phyloP scores from a whole-genome alignment of 495 filamentous ascomycete species.

The Trichoderma gamsii region DNA sequence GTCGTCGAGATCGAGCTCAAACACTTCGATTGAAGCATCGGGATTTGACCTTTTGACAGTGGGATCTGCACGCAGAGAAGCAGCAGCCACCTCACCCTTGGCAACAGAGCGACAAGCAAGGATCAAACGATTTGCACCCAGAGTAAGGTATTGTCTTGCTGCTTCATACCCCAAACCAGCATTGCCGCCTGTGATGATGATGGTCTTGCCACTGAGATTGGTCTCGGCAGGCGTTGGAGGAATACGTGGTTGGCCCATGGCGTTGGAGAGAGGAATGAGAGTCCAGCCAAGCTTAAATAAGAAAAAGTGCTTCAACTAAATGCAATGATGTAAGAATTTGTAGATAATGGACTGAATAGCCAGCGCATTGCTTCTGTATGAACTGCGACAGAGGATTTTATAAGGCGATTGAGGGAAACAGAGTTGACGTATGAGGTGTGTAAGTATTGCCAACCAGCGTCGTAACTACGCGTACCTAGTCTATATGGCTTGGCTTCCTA shows the following conservation, averaged over 20 bases:
- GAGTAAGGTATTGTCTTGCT: slow-evolving; percentile 36
- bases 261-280: neutral
- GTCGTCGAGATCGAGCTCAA: slow-evolving; percentile 43
- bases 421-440: no score
- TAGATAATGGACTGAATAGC: neutral
- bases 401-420: no score
- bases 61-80: slow-evolving; percentile 27
- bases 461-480: no score
- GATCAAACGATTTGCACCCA: slow-evolving; percentile 40
- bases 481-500: no score
- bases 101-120: slow-evolving; percentile 38
- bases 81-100: slow-evolving; percentile 38
- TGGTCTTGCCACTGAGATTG: slow-evolving; percentile 3
- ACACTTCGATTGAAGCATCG: slow-evolving; percentile 43
- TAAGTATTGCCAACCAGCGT: no score
- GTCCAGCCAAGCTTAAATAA: no score
- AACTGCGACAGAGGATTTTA: neutral
- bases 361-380: neutral
- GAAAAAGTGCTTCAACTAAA: no score
- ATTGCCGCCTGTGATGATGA: slow-evolving; percentile 26
- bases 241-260: neutral
- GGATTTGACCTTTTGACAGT: slow-evolving; percentile 29
- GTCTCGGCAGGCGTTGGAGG: neutral
- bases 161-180: slow-evolving; percentile 50
- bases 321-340: no score